These are phyloP conservation scores for Pythium utonaiense DNA, from an alignment of 352 stramenopile species.

Conservation along the genomic window DNA sequence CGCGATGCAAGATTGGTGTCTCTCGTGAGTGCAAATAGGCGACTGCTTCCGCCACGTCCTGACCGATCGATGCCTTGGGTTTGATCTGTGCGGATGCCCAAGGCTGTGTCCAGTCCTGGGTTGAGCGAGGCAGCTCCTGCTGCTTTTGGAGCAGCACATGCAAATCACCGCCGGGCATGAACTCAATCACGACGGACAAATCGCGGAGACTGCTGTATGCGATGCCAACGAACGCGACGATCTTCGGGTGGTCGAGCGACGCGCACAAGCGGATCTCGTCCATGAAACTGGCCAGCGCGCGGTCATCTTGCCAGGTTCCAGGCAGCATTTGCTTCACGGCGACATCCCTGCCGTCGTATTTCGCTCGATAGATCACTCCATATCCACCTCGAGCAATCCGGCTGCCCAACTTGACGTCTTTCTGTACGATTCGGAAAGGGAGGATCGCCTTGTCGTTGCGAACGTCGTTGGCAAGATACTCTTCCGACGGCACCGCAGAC, in stretches of 20 bases:
- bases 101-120: background rate
- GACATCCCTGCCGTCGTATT: background rate
- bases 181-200: conserved; percentile 29
- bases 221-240: conserved; percentile 25
- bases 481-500: background rate
- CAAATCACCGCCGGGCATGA: conserved; percentile 25
- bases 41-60: conserved; percentile 14
- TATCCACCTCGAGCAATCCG: conserved; percentile 5
- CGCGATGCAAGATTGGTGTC: conserved; percentile 14
- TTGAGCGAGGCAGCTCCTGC: background rate
- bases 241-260: conserved; percentile 24
- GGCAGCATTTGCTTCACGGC: conserved; percentile 10
- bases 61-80: conserved; percentile 1
- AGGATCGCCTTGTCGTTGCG: background rate
- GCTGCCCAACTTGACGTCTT: background rate
- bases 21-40: conserved; percentile 21
- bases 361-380: conserved; percentile 4
- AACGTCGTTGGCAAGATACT: background rate
- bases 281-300: conserved; percentile 24
- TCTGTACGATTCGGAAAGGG: conserved; percentile 2
- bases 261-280: conserved; percentile 31
- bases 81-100: background rate
- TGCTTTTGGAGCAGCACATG: conserved; percentile 2
- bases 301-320: conserved; percentile 19
- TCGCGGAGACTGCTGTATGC: conserved; percentile 26